These are phyloP conservation scores for Malbranchea cinnamomea DNA, from an alignment of 2,329 filamentous ascomycete genomes.

Conservation along the genomic window DNA sequence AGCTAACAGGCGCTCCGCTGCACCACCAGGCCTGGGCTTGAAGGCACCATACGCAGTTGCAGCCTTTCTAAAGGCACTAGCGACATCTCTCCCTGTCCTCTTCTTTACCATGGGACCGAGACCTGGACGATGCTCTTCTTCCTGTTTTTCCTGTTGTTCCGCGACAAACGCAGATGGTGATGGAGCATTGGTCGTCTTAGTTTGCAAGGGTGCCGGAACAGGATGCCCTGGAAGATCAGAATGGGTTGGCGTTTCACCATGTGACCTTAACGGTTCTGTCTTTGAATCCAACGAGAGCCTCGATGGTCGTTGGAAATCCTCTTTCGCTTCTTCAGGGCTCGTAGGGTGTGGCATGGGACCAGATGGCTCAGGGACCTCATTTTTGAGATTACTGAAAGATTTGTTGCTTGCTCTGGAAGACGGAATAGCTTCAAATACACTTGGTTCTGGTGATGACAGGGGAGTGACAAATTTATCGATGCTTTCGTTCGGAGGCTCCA, in stretches of 20 bases:
- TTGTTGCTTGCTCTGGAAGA: constrained; percentile 19
- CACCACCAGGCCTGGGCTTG: constrained; percentile 76
- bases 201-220: no score
- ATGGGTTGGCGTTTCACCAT: no score
- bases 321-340: no score
- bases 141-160: constrained; percentile 34
- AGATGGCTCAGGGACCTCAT: no score
- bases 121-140: constrained; percentile 51
- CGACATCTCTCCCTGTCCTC: constrained; percentile 59
- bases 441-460: constrained; percentile 20
- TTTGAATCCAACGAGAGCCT: no score
- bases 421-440: constrained; percentile 18
- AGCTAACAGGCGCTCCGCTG: constrained; percentile 60
- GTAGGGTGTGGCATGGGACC: no score
- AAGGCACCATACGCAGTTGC: constrained; percentile 59
- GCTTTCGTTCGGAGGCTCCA: constrained; percentile 11
- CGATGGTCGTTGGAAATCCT: no score
- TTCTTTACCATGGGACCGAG: constrained; percentile 84
- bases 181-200: no score
- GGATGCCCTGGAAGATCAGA: no score
- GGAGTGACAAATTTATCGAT: constrained; percentile 21
- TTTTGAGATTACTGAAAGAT: no score
- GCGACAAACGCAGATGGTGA: no score
- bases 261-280: no score
- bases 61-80: constrained; percentile 64